A percentile compares a stretch with the other conserved stretches of the same genome.
These are phyloP conservation scores for Fusarium heterosporum DNA, from an alignment of 2,329 filamentous ascomycete genomes.

Conservation along the genomic window DNA sequence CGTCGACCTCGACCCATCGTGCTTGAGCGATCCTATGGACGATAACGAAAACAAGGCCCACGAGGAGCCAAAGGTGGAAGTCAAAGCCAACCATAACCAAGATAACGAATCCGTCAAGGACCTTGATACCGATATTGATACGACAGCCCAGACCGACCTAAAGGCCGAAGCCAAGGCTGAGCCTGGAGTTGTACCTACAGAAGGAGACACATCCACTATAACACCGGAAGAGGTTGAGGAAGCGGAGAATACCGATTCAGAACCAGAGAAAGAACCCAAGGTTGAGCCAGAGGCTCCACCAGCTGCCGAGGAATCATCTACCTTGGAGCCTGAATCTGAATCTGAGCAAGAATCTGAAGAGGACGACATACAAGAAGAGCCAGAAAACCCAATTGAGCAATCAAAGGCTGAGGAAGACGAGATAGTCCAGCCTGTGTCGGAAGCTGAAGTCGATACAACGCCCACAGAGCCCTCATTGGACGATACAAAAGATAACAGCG, in stretches of 20 bases:
- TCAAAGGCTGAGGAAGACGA: conserved; percentile 12
- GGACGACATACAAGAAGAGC: conserved; percentile 8
- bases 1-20: conserved; percentile 62
- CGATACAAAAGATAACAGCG: conserved; percentile 22
- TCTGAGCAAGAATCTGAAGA: conserved; percentile 5
- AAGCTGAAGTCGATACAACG: conserved; percentile 15
- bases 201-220: conserved; percentile 15
- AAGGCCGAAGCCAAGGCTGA: conserved; percentile 27
- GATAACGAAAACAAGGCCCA: conserved; percentile 46
- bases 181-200: conserved; percentile 19
- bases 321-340: neutral
- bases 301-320: conserved; percentile 2
- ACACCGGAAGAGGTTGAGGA: conserved; percentile 16
- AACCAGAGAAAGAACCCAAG: conserved; percentile 3
- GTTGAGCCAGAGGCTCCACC: neutral
- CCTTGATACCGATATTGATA: conserved; percentile 19
- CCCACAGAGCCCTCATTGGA: conserved; percentile 12
- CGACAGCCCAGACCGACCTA: conserved; percentile 20
- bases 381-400: conserved; percentile 12
- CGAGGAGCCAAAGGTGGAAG: conserved; percentile 38
- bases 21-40: conserved; percentile 56
- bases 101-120: conserved; percentile 32
- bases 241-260: neutral
- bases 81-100: conserved; percentile 23
- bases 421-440: neutral